phyloP scores from a whole-genome alignment of 768 basidiomycete genomes.

The Lactarius pseudohatsudake region DNA sequence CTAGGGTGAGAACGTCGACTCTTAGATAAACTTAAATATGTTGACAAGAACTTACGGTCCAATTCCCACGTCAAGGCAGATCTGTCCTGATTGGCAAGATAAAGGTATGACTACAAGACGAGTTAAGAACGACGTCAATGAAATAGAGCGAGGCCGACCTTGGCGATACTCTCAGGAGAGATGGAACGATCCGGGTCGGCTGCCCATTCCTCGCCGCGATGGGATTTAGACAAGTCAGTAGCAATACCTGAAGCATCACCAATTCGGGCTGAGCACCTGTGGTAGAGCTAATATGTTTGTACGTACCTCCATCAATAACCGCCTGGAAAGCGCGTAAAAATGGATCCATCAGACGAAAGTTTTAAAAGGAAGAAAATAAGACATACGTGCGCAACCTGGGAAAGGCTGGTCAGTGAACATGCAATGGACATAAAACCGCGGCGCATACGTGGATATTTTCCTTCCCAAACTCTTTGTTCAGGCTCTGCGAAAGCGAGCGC shows the following conservation, averaged over 20 bases:
- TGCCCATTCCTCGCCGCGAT: slow-evolving; percentile 39
- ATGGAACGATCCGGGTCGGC: slow-evolving; percentile 50
- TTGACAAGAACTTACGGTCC: slow-evolving; percentile 53
- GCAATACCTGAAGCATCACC: slow-evolving; percentile 33
- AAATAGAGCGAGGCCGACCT: slow-evolving; percentile 39
- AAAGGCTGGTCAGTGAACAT: background rate
- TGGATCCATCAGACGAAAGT: background rate
- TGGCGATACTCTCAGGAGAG: slow-evolving; percentile 66
- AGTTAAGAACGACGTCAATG: background rate
- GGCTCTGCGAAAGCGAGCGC: slow-evolving; percentile 44
- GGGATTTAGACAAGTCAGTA: slow-evolving; percentile 9
- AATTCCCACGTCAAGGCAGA: slow-evolving; percentile 81
- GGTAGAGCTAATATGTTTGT: too few relatives aligned
- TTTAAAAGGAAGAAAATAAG: background rate
- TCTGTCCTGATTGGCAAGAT: slow-evolving; percentile 65
- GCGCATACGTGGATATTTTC: slow-evolving; percentile 44
- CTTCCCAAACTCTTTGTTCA: slow-evolving; percentile 46
- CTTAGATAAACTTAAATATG: background rate
- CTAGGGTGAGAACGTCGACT: slow-evolving; percentile 31
- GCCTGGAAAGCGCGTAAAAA: slow-evolving; percentile 39
- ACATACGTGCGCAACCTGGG: slow-evolving; percentile 18
- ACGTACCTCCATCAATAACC: slow-evolving; percentile 65
- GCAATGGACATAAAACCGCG: slow-evolving; percentile 36
- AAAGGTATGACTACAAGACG: slow-evolving; percentile 55
- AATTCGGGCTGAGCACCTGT: background rate